A percentile compares a stretch with the other conserved stretches of the same genome.
Conservation (phyloP, 306 rosid species). For the Quercus variabilis region DNA sequence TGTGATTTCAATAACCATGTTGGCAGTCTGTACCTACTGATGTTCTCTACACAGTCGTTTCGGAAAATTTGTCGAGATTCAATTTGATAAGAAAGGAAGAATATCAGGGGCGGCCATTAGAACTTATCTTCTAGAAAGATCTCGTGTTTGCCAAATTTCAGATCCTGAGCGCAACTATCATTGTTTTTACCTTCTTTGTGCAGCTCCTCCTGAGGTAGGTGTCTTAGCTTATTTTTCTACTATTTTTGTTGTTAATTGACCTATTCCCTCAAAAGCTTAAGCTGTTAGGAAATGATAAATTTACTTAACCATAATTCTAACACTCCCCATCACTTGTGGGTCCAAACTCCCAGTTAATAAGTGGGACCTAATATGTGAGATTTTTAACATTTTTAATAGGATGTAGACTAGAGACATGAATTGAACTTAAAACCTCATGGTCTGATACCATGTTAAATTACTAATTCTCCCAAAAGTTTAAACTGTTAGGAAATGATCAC, state of each 20-base stretch:
- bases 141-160: conserved; percentile 95
- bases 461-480: too few species aligned
- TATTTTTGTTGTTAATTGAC: background rate
- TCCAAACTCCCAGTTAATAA: too few species aligned
- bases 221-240: conserved; percentile 14
- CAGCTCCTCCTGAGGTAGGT: conserved; percentile 83
- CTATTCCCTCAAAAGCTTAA: too few species aligned
- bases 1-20: conserved; percentile 21
- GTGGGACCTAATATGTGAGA: too few species aligned
- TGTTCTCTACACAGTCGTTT: conserved; percentile 71
- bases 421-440: too few species aligned
- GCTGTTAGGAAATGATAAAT: too few species aligned
- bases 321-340: too few species aligned
- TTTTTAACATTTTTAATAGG: too few species aligned
- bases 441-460: too few species aligned
- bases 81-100: conserved; percentile 65
- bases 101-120: conserved; percentile 96
- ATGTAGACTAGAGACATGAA: too few species aligned
- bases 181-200: conserved; percentile 84
- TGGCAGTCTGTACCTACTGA: conserved; percentile 23
- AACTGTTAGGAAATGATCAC: too few species aligned
- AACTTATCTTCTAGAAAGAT: conserved; percentile 88
- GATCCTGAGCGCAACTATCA: conserved; percentile 91
- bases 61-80: conserved; percentile 93
- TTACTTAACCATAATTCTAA: too few species aligned